Conservation (phyloP, 2,329 filamentous ascomycete species). For the Pseudocercospora crystallina region DNA sequence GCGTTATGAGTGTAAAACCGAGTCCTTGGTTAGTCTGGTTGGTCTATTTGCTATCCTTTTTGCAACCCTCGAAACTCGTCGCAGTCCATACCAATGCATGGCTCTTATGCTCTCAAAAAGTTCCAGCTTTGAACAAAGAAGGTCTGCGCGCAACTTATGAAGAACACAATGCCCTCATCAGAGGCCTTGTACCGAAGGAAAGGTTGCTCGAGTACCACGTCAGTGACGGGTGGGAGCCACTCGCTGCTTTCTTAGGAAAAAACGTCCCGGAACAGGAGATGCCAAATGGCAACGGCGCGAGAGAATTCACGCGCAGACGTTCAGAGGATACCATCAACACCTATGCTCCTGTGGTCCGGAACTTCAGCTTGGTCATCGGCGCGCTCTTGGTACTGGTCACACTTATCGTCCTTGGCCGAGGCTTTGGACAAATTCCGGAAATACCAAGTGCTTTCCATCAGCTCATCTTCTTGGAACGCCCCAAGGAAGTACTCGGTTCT, state of each 20-base stretch:
- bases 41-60: background rate
- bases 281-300: background rate
- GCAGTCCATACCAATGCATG: background rate
- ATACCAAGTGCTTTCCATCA: too few relatives aligned
- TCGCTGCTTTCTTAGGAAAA: slow-evolving; percentile 1
- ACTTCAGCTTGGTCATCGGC: too few relatives aligned
- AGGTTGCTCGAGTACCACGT: slow-evolving; percentile 7
- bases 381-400: too few relatives aligned
- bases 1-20: too few relatives aligned
- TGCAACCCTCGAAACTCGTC: background rate
- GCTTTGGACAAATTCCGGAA: too few relatives aligned
- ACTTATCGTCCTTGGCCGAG: too few relatives aligned
- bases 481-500: too few relatives aligned
- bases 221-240: slow-evolving; percentile 6
- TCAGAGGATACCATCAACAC: too few relatives aligned
- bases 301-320: background rate
- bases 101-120: background rate
- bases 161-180: slow-evolving; percentile 5
- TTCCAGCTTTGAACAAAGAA: background rate
- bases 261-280: background rate
- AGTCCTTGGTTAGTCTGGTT: too few relatives aligned
- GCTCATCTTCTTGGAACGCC: too few relatives aligned
- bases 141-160: slow-evolving; percentile 1
- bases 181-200: slow-evolving; percentile 1
- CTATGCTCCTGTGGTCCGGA: too few relatives aligned